phyloP scores from a whole-genome alignment of 345 rosid species.

The Isatis tinctoria region DNA sequence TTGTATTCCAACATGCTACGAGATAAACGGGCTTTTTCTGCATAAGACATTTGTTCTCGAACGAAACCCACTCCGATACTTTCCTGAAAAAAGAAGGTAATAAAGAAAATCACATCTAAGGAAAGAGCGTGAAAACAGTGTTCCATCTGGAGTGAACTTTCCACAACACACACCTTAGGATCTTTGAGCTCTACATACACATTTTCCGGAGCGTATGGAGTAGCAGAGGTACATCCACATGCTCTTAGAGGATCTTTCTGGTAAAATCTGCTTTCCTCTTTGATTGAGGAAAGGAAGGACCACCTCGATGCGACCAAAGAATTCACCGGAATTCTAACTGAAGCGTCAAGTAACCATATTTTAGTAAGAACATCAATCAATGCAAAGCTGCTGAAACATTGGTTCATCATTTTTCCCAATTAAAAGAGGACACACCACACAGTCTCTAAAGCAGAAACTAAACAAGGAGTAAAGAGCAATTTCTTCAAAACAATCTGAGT shows the following conservation, averaged over 20 bases:
- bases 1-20: conserved; percentile 36
- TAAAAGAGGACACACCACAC: neutral
- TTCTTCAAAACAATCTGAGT: neutral
- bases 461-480: no score
- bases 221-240: conserved; percentile 33
- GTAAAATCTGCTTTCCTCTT: conserved; percentile 37
- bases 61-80: conserved; percentile 26
- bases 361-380: neutral
- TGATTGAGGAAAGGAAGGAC: conserved; percentile 40
- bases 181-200: conserved; percentile 34
- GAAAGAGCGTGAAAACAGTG: neutral
- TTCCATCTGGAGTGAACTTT: neutral
- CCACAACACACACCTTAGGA: conserved; percentile 30
- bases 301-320: conserved; percentile 37
- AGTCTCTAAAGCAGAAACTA: neutral
- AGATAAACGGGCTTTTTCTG: conserved; percentile 8
- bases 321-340: conserved; percentile 51
- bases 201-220: conserved; percentile 36
- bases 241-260: conserved; percentile 35
- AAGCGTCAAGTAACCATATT: conserved; percentile 1
- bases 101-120: neutral
- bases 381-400: neutral
- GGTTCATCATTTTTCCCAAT: neutral
- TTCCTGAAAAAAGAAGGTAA: conserved; percentile 1
- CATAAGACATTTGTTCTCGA: conserved; percentile 30